Evolutionary conservation across 805 yeast genomes (phyloP).

Genomic region (Candida maris): DNA sequence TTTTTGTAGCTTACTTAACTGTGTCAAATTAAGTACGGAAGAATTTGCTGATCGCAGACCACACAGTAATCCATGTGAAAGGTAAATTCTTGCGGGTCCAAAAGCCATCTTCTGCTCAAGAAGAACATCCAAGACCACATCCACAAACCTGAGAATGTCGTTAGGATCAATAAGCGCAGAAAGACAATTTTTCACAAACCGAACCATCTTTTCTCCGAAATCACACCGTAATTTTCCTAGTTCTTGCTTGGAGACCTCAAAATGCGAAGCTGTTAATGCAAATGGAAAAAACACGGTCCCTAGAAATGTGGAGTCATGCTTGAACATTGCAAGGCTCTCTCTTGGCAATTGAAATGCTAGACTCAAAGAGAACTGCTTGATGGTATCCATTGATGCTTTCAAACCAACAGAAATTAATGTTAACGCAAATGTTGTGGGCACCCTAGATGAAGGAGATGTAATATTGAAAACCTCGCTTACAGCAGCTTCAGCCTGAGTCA

Average conservation of each 20-base stretch:
- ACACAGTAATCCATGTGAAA: constrained; percentile 52
- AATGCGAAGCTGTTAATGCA: constrained; percentile 61
- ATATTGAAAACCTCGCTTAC: constrained; percentile 54
- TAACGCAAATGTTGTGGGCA: constrained; percentile 71
- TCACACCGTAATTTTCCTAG: constrained; percentile 42
- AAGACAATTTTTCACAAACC: neutral
- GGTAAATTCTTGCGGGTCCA: constrained; percentile 67
- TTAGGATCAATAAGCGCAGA: constrained; percentile 28
- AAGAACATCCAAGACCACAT: constrained; percentile 43
- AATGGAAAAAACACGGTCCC: constrained; percentile 50
- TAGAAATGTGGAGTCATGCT: constrained; percentile 39
- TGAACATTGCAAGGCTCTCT: constrained; percentile 44
- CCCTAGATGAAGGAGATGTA: constrained; percentile 44
- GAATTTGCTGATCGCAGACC: constrained; percentile 38
- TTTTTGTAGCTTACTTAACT: constrained; percentile 29
- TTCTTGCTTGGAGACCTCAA: constrained; percentile 36
- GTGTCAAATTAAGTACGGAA: constrained; percentile 20
- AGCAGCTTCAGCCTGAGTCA: constrained; percentile 84
- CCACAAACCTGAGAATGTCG: constrained; percentile 15
- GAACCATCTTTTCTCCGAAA: constrained; percentile 40
- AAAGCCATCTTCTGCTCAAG: constrained; percentile 47
- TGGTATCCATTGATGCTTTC: constrained; percentile 72
- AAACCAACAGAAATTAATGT: constrained; percentile 73
- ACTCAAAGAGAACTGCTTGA: constrained; percentile 58
- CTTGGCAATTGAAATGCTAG: constrained; percentile 51